Conservation (phyloP, 1,284 basidiomycete species). For the Laetiporus sulphureus region DNA sequence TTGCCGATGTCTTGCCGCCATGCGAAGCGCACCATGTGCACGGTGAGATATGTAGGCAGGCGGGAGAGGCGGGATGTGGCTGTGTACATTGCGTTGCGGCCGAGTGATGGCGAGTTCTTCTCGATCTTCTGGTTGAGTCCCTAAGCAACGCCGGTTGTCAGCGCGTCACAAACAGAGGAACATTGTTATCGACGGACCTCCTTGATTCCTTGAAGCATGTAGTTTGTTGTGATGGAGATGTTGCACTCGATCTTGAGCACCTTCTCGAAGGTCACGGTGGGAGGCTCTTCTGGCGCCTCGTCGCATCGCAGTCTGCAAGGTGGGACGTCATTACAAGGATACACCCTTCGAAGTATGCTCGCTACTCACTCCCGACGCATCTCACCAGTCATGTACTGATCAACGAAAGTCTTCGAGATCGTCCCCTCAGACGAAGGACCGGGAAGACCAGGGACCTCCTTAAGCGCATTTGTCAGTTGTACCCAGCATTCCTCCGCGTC, state of each 20-base stretch:
- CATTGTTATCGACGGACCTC: slow-evolving; percentile 53
- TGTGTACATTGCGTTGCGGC: slow-evolving; percentile 80
- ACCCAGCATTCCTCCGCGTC: slow-evolving; percentile 97
- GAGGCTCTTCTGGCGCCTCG: slow-evolving; percentile 77
- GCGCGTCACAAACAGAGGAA: too few relatives aligned
- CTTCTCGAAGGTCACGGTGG: slow-evolving; percentile 61
- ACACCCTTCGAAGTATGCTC: too few relatives aligned
- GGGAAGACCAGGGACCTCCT: slow-evolving; percentile 48
- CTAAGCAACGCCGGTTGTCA: slow-evolving; percentile 33
- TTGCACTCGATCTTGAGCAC: slow-evolving; percentile 93
- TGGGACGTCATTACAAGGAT: too few relatives aligned
- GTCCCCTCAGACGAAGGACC: slow-evolving; percentile 25
- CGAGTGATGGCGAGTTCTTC: slow-evolving; percentile 78
- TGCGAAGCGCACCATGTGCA: slow-evolving; percentile 94
- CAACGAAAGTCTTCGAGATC: slow-evolving; percentile 55
- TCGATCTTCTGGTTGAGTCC: slow-evolving; percentile 82
- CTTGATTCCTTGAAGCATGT: slow-evolving; percentile 82
- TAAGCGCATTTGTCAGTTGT: slow-evolving; percentile 76
- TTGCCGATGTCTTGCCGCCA: slow-evolving; percentile 91
- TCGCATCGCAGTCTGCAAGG: slow-evolving; percentile 61
- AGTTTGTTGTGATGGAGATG: slow-evolving; percentile 83
- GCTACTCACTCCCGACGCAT: slow-evolving; percentile 75
- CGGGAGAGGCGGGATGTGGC: slow-evolving; percentile 80
- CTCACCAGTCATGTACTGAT: slow-evolving; percentile 81
- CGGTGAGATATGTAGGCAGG: slow-evolving; percentile 79